Evolutionary conservation across 169 alveolate species (phyloP).

Genomic region (Plasmodium gaboni): DNA sequence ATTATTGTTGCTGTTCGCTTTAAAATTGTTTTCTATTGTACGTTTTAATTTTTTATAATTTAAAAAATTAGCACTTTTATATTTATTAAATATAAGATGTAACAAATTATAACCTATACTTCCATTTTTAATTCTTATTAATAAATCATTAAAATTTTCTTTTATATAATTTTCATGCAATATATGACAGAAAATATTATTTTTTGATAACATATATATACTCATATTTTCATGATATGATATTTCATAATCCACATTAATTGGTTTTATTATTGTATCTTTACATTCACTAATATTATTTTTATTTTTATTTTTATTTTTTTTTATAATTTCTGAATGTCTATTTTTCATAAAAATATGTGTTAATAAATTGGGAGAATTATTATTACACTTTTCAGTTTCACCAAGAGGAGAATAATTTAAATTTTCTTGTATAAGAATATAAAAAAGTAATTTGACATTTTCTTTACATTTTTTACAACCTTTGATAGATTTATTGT

Average conservation of each 20-base stretch:
- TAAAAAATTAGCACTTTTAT: slow-evolving; percentile 46
- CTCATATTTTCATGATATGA: slow-evolving; percentile 27
- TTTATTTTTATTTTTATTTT: slow-evolving; percentile 9
- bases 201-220: slow-evolving; percentile 60
- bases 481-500: not conserved
- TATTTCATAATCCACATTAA: slow-evolving; percentile 70
- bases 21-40: slow-evolving; percentile 4
- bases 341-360: slow-evolving; percentile 18
- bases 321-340: not conserved
- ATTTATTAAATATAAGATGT: slow-evolving; percentile 65
- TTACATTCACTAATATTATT: not conserved
- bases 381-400: not conserved
- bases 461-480: slow-evolving; percentile 57
- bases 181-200: slow-evolving; percentile 63
- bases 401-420: slow-evolving; percentile 38
- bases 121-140: slow-evolving; percentile 53
- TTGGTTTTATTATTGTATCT: slow-evolving; percentile 3
- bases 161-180: slow-evolving; percentile 64
- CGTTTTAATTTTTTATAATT: slow-evolving; percentile 32
- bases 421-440: slow-evolving; percentile 35
- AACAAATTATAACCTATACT: slow-evolving; percentile 65
- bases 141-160: slow-evolving; percentile 56
- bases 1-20: not conserved
- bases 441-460: slow-evolving; percentile 46
- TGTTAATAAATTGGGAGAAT: slow-evolving; percentile 28